Percentiles rank a stretch among this genome's conserved stretches.
phyloP scores from a whole-genome alignment of 306 rosid species.

The Arachis stenosperma region DNA sequence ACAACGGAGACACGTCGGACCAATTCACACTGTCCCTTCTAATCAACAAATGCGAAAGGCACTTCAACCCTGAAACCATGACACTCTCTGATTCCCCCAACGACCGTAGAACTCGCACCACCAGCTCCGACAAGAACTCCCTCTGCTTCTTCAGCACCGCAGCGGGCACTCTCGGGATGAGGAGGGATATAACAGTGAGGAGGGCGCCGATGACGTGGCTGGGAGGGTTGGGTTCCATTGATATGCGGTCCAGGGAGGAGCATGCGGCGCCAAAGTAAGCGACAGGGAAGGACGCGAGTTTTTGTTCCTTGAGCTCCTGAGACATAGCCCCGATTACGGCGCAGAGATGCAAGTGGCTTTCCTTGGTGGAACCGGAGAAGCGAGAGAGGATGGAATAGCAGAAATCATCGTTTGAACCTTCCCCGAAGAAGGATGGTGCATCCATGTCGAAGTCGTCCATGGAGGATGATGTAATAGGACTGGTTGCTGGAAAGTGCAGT shows the following conservation, averaged over 20 bases:
- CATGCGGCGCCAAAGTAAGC: slow-evolving; percentile 73
- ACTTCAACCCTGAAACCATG: slow-evolving; percentile 62
- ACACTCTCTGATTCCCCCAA: slow-evolving; percentile 41
- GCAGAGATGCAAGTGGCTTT: slow-evolving; percentile 71
- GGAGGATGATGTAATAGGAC: not conserved
- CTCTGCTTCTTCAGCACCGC: slow-evolving; percentile 55
- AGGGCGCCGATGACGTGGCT: slow-evolving; percentile 61
- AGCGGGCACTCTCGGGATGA: slow-evolving; percentile 47
- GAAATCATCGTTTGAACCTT: slow-evolving; percentile 44
- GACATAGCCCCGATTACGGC: slow-evolving; percentile 79
- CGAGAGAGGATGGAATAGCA: slow-evolving; percentile 67
- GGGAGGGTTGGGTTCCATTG: slow-evolving; percentile 55
- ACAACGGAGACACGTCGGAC: slow-evolving; percentile 68
- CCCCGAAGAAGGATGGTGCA: slow-evolving; percentile 5
- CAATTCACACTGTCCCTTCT: slow-evolving; percentile 52
- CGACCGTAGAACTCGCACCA: slow-evolving; percentile 54
- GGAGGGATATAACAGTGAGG: slow-evolving; percentile 62
- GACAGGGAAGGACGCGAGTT: slow-evolving; percentile 53
- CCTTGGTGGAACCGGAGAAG: slow-evolving; percentile 57
- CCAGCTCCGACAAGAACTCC: slow-evolving; percentile 50
- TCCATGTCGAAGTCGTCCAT: slow-evolving; percentile 65
- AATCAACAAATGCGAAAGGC: slow-evolving; percentile 62
- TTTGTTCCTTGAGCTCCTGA: slow-evolving; percentile 76
- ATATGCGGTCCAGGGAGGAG: slow-evolving; percentile 63
- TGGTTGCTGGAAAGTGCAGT: slow-evolving; percentile 11